Evolutionary conservation across 495 filamentous ascomycete genomes (phyloP), one percentile per base, ranked within the genome.

Genomic region (Neurospora sp.): DNA sequence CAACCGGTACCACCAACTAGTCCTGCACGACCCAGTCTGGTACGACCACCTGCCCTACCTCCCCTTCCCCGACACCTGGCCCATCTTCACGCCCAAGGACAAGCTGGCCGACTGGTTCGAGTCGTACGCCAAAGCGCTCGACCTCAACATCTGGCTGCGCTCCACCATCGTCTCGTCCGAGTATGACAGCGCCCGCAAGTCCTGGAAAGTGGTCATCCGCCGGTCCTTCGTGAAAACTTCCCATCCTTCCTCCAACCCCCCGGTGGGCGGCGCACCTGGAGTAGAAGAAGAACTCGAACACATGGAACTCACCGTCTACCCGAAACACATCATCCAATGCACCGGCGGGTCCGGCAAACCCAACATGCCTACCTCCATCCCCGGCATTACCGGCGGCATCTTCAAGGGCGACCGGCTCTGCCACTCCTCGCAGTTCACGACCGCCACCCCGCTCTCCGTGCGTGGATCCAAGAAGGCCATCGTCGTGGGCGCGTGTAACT

Each of bases 81-180:
- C 89, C 0, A 69, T 90, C 36, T 93, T 91, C 78, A 92, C 91
- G 1, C 92, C 92, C 2, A 94, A 94, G 77, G 92, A 94, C 78
- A 94, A 94, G 74, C 84, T 94, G 0, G 93, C 89, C 19, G 90
- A 93, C 42, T 95, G 91, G 85, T 89, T 94, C 77, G 90, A 94
- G 62, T 84, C 85, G 3, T 96, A 96, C 75, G 92, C 88, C 69
- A 88, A 88, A 40, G 75, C 89, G 36, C 82, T 94, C n/a, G 93
- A 96, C 76, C 85, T 96, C 54, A 92, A 94, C 76, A 86, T 93
- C 17, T 94, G 92, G 92, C 91, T 84, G 19, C 77, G 77, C 3
- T 89, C 90, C 5, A 85, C 80, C 5, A 71, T 93, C 4, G 80
- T 76, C 10, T 84, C 82, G 1, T 82, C 86, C 1, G 78, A 79